A percentile compares a stretch with the other conserved stretches of the same genome.
These are phyloP conservation scores for Ogataea corticis DNA, from an alignment of 805 yeast genomes.

Conservation along the genomic window DNA sequence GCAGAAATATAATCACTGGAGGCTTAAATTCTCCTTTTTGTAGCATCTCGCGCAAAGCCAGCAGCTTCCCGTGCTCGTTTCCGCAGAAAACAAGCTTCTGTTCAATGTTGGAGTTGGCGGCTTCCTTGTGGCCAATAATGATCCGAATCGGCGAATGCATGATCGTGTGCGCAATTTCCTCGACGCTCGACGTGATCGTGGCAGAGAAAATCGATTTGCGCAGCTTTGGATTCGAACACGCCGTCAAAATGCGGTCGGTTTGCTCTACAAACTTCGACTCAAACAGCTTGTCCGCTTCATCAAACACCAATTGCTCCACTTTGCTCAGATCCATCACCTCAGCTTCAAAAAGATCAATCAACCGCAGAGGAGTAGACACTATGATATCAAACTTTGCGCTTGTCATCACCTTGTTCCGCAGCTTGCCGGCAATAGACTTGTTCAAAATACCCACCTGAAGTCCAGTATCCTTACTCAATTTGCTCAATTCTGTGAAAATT, in stretches of 20 bases:
- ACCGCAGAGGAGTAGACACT: slow-evolving; percentile 84
- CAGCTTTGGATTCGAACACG: slow-evolving; percentile 51
- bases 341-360: slow-evolving; percentile 72
- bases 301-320: slow-evolving; percentile 80
- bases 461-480: slow-evolving; percentile 55
- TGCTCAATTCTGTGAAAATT: slow-evolving; percentile 67
- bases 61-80: slow-evolving; percentile 89
- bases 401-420: slow-evolving; percentile 59
- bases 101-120: slow-evolving; percentile 81
- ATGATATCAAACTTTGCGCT: slow-evolving; percentile 73
- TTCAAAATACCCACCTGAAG: slow-evolving; percentile 66
- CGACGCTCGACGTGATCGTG: slow-evolving; percentile 91
- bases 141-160: slow-evolving; percentile 86
- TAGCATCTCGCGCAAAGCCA: slow-evolving; percentile 88
- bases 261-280: slow-evolving; percentile 87
- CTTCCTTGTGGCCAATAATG: slow-evolving; percentile 90
- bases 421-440: slow-evolving; percentile 67
- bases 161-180: slow-evolving; percentile 79
- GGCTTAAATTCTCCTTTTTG: slow-evolving; percentile 85
- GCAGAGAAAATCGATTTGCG: slow-evolving; percentile 89
- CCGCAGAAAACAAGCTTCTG: slow-evolving; percentile 87
- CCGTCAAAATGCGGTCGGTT: slow-evolving; percentile 77
- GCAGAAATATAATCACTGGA: slow-evolving; percentile 89
- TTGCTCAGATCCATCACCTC: slow-evolving; percentile 59
- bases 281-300: slow-evolving; percentile 93